Evolutionary conservation across 2,329 filamentous ascomycete genomes (phyloP), one percentile per base, ranked within the genome.

Genomic region (Knoxdaviesia proteae): DNA sequence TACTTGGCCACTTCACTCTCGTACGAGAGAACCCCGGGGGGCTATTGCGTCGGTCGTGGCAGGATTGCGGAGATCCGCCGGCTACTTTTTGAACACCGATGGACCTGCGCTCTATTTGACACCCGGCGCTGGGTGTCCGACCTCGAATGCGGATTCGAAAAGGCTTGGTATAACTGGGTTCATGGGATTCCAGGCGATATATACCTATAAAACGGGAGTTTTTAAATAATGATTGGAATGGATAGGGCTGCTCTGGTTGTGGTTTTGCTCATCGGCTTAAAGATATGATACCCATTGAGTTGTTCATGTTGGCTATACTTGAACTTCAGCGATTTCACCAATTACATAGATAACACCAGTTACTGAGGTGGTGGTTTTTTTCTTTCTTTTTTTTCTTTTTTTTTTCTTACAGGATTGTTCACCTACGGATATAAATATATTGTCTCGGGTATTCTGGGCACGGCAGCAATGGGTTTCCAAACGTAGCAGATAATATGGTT

Each of bases 101-200:
- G 84, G 81, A 74, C 67, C 32, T 93, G 86, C 58, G 81, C 80
- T 9, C 65, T 98, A 38, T 98, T 98, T 56, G 77, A 98, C 58
- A 98, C 90, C 5, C 72, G 68, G 51, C 71, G 90, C 50, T 98
- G 90, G 90, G 88, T 96, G 31, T 63, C 68, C 39, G 87, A 96
- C 59, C 62, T 98, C 20, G 90, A 98, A 62, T 69, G 73, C 47
- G 87, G 86, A 8, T 98, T 94, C 57, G 77, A 82, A 49, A 74
- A 81, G 55, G 86, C 87, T 11, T 98, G 90, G 90, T 68, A 69
- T 51, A 72, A 75, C 54, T 98, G 90, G 88, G 84, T 87, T 36
- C 67, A 64, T 36, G 87, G 84, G 8, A 74, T 84, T 58, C 78
- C 82, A n/a, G 87, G 88, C 6, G 90, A 98, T 64, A 93, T 98